phyloP scores from a whole-genome alignment of 2,329 filamentous ascomycete species.

The Colletotrichum abscissum region DNA sequence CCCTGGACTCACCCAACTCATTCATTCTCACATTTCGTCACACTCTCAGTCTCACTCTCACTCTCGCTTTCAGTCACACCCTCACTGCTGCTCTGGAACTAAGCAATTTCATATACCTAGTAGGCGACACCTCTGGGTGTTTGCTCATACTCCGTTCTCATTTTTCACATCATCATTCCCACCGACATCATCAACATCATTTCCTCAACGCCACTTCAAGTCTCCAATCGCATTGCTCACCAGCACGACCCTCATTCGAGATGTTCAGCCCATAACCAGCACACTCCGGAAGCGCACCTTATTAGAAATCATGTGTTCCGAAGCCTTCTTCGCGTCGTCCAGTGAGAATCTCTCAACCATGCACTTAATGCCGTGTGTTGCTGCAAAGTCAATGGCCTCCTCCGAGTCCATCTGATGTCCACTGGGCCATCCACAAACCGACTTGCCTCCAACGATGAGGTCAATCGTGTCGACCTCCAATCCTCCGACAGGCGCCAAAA shows the following conservation, averaged over 20 bases:
- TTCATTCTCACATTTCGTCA: not conserved
- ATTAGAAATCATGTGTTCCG: constrained; percentile 52
- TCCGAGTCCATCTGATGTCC: constrained; percentile 73
- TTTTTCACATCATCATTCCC: too few species aligned
- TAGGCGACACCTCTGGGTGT: too few species aligned
- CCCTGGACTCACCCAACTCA: not conserved
- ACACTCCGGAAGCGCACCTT: constrained; percentile 59
- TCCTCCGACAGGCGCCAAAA: constrained; percentile 64
- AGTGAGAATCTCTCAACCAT: constrained; percentile 74
- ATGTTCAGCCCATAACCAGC: constrained; percentile 49
- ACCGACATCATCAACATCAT: too few species aligned
- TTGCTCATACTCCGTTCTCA: not conserved
- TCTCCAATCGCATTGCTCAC: not conserved
- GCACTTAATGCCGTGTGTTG: constrained; percentile 70
- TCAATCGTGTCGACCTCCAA: constrained; percentile 55
- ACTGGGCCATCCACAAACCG: constrained; percentile 72
- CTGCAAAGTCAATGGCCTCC: constrained; percentile 75
- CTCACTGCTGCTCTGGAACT: not conserved
- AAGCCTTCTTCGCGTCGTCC: constrained; percentile 57
- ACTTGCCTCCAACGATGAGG: constrained; percentile 63
- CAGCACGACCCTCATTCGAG: not conserved
- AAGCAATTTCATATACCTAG: too few species aligned
- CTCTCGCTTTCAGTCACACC: not conserved
- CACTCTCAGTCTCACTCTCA: not conserved
- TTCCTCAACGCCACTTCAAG: not conserved